These are phyloP conservation scores for Rhizoctonia solani DNA, from an alignment of 1,284 basidiomycete genomes.

Conservation along the genomic window DNA sequence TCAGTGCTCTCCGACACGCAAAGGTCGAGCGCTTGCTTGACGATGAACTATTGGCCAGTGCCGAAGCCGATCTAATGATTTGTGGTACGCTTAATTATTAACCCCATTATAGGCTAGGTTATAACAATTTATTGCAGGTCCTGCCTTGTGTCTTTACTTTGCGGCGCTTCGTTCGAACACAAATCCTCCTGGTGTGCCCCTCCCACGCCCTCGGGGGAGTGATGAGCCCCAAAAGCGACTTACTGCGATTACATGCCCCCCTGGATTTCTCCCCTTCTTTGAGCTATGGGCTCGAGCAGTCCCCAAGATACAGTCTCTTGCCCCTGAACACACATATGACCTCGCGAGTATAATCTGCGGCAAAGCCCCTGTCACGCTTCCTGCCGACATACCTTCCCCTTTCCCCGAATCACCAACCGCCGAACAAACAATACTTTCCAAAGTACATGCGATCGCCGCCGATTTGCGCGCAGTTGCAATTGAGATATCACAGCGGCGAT, in stretches of 20 bases:
- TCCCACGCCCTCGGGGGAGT: constrained; percentile 52
- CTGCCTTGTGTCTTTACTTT: constrained; percentile 69
- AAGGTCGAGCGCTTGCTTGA: constrained; percentile 73
- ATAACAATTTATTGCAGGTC: constrained; percentile 49
- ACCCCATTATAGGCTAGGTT: too few species aligned
- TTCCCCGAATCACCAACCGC: constrained; percentile 48
- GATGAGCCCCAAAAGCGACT: constrained; percentile 51
- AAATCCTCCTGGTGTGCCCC: constrained; percentile 62
- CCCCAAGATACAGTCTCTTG: constrained; percentile 62
- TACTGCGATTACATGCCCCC: constrained; percentile 60
- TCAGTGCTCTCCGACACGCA: constrained; percentile 72
- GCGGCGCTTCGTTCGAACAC: constrained; percentile 66
- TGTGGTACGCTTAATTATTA: constrained; percentile 56
- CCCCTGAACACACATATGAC: constrained; percentile 71
- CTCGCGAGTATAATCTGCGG: constrained; percentile 76
- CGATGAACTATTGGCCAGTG: constrained; percentile 68
- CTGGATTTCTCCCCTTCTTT: constrained; percentile 66
- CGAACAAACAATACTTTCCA: constrained; percentile 37
- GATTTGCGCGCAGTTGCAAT: constrained; percentile 77
- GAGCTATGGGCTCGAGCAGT: constrained; percentile 71
- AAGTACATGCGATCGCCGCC: constrained; percentile 65
- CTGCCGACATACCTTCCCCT: constrained; percentile 20
- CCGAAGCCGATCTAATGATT: constrained; percentile 79
- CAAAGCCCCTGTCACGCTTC: constrained; percentile 50
- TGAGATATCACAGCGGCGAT: constrained; percentile 77